These are phyloP conservation scores for Phellinidium pouzarii DNA, from an alignment of 1,284 basidiomycete genomes.

Conservation along the genomic window DNA sequence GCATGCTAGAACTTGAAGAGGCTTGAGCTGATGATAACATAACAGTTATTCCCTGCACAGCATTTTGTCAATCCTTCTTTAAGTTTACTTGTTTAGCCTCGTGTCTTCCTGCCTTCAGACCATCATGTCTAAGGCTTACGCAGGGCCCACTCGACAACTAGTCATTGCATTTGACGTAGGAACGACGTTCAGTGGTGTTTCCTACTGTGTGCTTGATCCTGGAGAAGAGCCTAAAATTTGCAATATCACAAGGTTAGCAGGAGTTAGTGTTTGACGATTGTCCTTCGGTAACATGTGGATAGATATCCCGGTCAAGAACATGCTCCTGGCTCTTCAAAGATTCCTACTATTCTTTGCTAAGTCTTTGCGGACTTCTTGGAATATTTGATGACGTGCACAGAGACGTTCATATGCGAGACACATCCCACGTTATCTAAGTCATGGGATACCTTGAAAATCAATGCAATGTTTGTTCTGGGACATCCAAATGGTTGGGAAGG, in stretches of 20 bases:
- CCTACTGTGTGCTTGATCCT: conserved; percentile 70
- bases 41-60: too few relatives aligned
- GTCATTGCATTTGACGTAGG: conserved; percentile 72
- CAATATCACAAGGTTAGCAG: conserved; percentile 70
- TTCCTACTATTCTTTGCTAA: conserved; percentile 66
- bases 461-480: conserved; percentile 4
- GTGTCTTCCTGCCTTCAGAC: too few relatives aligned
- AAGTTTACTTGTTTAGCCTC: too few relatives aligned
- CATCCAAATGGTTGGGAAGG: conserved; percentile 28
- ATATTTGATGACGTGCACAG: conserved; percentile 42
- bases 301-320: conserved; percentile 63
- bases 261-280: too few relatives aligned
- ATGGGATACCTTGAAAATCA: conserved; percentile 30
- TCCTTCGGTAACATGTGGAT: too few relatives aligned
- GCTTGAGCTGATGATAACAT: too few relatives aligned
- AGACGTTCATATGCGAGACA: conserved; percentile 42
- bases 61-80: conserved; percentile 3
- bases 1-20: too few relatives aligned
- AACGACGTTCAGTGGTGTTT: conserved; percentile 70
- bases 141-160: conserved; percentile 51
- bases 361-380: conserved; percentile 47
- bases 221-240: conserved; percentile 67
- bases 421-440: conserved; percentile 36
- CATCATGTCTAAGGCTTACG: conserved; percentile 75
- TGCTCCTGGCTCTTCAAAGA: conserved; percentile 75